phyloP scores from a whole-genome alignment of 352 stramenopile species.

The Phytophthora capsici region DNA sequence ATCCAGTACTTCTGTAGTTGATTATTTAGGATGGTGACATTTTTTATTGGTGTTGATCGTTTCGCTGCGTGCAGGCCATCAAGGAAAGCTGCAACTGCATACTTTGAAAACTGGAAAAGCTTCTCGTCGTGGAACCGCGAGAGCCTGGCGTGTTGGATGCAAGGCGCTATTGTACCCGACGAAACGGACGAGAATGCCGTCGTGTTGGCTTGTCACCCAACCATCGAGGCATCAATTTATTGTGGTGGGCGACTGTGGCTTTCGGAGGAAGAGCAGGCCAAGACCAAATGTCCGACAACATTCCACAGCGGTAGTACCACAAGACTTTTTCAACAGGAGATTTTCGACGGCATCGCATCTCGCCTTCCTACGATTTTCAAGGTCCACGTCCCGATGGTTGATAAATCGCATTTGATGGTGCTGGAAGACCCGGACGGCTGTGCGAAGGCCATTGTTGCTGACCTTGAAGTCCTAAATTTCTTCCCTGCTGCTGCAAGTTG shows the following conservation, averaged over 20 bases:
- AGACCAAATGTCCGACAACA: slow-evolving; percentile 33
- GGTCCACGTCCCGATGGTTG: slow-evolving; percentile 19
- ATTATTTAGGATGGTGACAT: too few species aligned
- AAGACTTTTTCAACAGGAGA: slow-evolving; percentile 31
- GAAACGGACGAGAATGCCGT: slow-evolving; percentile 10
- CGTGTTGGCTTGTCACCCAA: slow-evolving; percentile 35
- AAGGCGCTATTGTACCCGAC: slow-evolving; percentile 39
- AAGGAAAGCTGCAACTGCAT: slow-evolving; percentile 26
- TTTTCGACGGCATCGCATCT: slow-evolving; percentile 27
- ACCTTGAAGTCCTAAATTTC: slow-evolving; percentile 23
- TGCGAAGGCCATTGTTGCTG: slow-evolving; percentile 36
- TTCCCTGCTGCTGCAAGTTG: slow-evolving; percentile 9
- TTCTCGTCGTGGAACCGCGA: slow-evolving; percentile 51
- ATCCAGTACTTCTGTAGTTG: too few species aligned
- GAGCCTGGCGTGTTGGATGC: slow-evolving; percentile 38
- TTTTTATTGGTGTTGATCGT: background rate
- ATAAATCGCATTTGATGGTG: slow-evolving; percentile 45
- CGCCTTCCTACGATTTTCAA: slow-evolving; percentile 38
- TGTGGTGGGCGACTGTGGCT: slow-evolving; percentile 35
- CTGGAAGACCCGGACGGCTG: slow-evolving; percentile 48
- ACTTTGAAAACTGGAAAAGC: slow-evolving; percentile 44
- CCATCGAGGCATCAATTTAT: slow-evolving; percentile 41
- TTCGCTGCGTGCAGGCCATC: slow-evolving; percentile 27
- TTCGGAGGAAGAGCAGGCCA: slow-evolving; percentile 18
- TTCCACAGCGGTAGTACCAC: slow-evolving; percentile 44